Evolutionary conservation across 2,329 filamentous ascomycete genomes (phyloP), one percentile per base, ranked within the genome.

Genomic region (Coniella lustricola): DNA sequence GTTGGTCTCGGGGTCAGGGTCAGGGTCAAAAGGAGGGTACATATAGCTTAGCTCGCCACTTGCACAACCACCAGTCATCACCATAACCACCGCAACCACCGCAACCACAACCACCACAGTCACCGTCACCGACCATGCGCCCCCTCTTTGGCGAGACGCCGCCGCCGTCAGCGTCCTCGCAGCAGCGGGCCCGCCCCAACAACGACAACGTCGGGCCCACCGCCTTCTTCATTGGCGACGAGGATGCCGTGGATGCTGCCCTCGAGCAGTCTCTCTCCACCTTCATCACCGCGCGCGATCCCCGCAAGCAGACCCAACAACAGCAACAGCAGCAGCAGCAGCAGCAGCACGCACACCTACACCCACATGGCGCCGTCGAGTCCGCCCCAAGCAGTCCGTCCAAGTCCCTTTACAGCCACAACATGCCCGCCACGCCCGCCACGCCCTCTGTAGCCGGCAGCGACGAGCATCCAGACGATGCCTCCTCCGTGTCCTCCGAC

Each of bases 91-190:
- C n/a, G n/a, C n/a, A n/a, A n/a, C n/a, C n/a, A n/a, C n/a, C n/a
- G n/a, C n/a, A n/a, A n/a, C n/a, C n/a, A n/a, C n/a, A n/a, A n/a
- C n/a, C n/a, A n/a, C n/a, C n/a, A n/a, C n/a, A n/a, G n/a, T n/a
- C n/a, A n/a, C n/a, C n/a, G n/a, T n/a, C n/a, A n/a, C n/a, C n/a
- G 46, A 55, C 35, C 39, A 74, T 74, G 71, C 70, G 71, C 60
- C 70, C 71, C 46, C 57, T 74, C 50, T 65, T 67, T 43, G 69
- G 71, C 59, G 70, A 72, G 51, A 68, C 72, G 60, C 63, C 59
- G 45, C 62, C 60, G 56, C 25, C 25, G 25, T 5, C 25, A 10
- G 10, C 25, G 5, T n/a, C n/a, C n/a, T n/a, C n/a, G n/a, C n/a
- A n/a, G n/a, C 67, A 69, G 56, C 64, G 65, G 52, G 65, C 63